Conservation (phyloP, 345 rosid species). For the Citrus sp. region DNA sequence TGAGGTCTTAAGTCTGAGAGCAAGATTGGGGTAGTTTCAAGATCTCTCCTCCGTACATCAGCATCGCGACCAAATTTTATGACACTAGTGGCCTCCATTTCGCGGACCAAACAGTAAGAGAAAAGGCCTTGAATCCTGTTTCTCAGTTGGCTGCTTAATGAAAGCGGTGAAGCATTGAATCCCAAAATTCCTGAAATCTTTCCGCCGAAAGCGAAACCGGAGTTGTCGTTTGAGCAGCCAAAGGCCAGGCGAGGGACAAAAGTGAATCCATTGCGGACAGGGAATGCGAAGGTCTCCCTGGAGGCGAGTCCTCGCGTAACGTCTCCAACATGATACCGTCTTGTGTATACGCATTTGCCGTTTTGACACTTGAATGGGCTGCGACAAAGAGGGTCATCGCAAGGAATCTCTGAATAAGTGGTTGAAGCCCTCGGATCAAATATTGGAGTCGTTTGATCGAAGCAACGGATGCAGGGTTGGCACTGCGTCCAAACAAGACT, state of each 20-base stretch:
- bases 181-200: no score
- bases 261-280: background rate
- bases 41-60: background rate
- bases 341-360: background rate
- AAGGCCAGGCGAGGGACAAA: background rate
- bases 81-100: background rate
- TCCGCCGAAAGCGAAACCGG: no score
- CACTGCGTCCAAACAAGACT: conserved; percentile 2
- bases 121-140: background rate
- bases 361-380: background rate
- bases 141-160: no score
- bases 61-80: conserved; percentile 6
- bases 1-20: background rate
- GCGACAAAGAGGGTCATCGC: background rate
- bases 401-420: background rate
- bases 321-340: background rate
- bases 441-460: background rate
- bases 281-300: no score
- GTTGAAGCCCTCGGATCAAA: background rate
- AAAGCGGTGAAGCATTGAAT: no score
- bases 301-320: background rate
- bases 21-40: background rate
- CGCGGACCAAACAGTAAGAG: conserved; percentile 7
- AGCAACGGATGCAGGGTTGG: background rate
- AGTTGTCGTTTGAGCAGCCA: no score